phyloP scores from a whole-genome alignment of 768 basidiomycete species.

The Boletus reticuloceps region DNA sequence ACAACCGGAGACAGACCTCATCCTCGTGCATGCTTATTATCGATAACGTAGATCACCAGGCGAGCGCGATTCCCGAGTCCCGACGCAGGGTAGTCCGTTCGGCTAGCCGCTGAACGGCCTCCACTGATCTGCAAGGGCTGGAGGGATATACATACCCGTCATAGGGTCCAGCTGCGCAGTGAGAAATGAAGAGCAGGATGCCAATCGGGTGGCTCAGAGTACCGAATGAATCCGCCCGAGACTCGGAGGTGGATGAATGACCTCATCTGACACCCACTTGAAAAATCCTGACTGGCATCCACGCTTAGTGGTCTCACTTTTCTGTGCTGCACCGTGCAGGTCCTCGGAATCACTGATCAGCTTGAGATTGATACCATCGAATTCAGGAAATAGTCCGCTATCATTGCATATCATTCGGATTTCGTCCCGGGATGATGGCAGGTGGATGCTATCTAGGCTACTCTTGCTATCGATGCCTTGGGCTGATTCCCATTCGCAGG shows the following conservation, averaged over 20 bases:
- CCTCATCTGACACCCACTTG: conserved; percentile 6
- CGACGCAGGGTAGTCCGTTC: not conserved
- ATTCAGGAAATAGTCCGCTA: not conserved
- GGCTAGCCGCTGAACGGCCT: not conserved
- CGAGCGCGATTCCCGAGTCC: conserved; percentile 9
- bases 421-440: conserved; percentile 3
- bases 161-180: conserved; percentile 15
- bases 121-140: not conserved
- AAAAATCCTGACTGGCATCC: not conserved
- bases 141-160: not conserved
- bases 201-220: not conserved
- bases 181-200: conserved; percentile 6
- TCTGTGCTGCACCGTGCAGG: not conserved
- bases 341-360: conserved; percentile 9
- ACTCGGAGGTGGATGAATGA: not conserved
- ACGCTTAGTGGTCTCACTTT: not conserved
- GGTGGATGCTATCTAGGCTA: not conserved
- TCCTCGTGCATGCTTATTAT: conserved; percentile 11
- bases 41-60: not conserved
- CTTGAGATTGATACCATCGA: conserved; percentile 3
- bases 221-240: not conserved
- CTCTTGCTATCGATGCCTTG: not conserved
- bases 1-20: not conserved
- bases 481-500: conserved; percentile 6
- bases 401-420: not conserved